Evolutionary conservation across 2,329 filamentous ascomycete species (phyloP).

Genomic region (Zopfia rhizophila): DNA sequence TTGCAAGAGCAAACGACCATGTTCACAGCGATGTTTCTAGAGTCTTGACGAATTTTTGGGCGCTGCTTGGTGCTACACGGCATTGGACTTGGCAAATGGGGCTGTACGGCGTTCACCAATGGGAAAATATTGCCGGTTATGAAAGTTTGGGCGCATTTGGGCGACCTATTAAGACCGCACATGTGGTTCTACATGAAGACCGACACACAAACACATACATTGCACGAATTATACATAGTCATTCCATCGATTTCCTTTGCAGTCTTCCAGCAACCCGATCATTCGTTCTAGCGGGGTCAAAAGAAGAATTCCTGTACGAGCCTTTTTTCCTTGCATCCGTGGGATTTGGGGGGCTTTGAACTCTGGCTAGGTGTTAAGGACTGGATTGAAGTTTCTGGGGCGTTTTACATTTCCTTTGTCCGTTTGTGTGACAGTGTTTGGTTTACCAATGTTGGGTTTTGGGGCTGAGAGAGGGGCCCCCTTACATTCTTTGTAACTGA

Average conservation of each 20-base stretch:
- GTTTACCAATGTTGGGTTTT: constrained; percentile 1
- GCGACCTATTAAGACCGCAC: constrained; percentile 19
- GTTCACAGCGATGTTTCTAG: too few species aligned
- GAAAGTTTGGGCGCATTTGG: constrained; percentile 1
- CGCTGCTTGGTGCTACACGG: too few species aligned
- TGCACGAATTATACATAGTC: constrained; percentile 5
- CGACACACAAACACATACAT: constrained; percentile 8
- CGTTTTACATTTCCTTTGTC: constrained; percentile 5
- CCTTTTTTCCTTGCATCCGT: not conserved
- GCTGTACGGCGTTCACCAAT: too few species aligned
- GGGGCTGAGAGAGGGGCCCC: too few species aligned
- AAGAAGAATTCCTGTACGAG: constrained; percentile 10
- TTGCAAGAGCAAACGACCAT: too few species aligned
- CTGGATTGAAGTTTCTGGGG: not conserved
- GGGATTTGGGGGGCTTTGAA: constrained; percentile 3
- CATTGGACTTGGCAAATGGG: too few species aligned
- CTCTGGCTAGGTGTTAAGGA: too few species aligned
- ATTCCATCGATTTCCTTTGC: too few species aligned
- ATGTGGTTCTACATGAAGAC: constrained; percentile 17
- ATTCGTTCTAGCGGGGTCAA: constrained; percentile 18
- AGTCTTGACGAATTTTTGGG: too few species aligned
- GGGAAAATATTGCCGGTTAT: constrained; percentile 5
- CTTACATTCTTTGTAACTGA: constrained; percentile 19
- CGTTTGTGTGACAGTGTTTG: constrained; percentile 7
- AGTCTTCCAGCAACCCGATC: too few species aligned